Evolutionary conservation across 1,284 basidiomycete genomes (phyloP), one percentile per base, ranked within the genome.

Genomic region (Ceratobasidium sp.): DNA sequence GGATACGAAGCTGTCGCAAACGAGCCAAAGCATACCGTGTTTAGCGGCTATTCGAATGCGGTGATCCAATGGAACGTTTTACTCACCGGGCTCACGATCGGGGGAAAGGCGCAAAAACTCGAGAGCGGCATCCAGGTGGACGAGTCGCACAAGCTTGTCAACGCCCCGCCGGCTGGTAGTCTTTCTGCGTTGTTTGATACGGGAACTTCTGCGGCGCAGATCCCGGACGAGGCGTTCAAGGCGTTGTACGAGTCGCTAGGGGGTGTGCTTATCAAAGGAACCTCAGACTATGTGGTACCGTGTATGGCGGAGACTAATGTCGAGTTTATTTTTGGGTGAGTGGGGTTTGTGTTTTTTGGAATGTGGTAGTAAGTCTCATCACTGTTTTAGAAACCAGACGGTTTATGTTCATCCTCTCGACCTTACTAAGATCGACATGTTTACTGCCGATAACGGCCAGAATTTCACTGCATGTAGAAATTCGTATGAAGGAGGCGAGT

Each of bases 161-260:
- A 64, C 37, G 34, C 34, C 15, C 71, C 71, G 2, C 71, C 71
- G 11, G 51, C 59, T 8, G 71, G 71, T 8, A 51, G 44, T 19
- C 32, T 74, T 25, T 64, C 71, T 22, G 71, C 44, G 46, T 61
- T 65, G 32, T 44, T 74, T n/a, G 71, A 74, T 25, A 74, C 71
- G 11, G 71, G 71, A n/a, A 74, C 71, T n/a, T 74, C 71, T n/a
- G 29, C 61, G 19, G 61, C 59, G 19, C 32, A 46, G 25, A 49
- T 74, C 40, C 71, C 71, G 19, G 34, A 32, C 6, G 40, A 62
- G 17, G 59, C 61, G 2, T 65, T 54, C 51, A 56, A 73, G 37
- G 44, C 40, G 44, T 37, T 73, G 29, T 74, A 74, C 29, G 59
- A 65, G 34, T 15, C 43, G 13, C 65, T 74, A 46, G 71, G 71